Conservation (phyloP, 108 stramenopile species). For the Cyclotella atomus region DNA sequence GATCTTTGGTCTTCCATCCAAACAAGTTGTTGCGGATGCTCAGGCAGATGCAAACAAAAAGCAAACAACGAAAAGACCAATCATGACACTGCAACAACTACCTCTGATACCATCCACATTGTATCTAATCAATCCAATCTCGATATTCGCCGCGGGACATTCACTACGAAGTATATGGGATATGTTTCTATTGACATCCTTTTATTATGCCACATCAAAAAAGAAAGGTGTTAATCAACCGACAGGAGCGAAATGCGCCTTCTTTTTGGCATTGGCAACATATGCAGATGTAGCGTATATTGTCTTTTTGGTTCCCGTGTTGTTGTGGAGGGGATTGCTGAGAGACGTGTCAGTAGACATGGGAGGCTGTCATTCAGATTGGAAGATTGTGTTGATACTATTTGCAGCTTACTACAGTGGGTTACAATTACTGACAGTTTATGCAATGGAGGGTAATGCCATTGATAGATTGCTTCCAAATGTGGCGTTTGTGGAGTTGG, state of each 20-base stretch:
- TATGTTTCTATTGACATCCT: slow-evolving; percentile 44
- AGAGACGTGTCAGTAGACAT: background rate
- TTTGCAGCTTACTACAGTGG: slow-evolving; percentile 34
- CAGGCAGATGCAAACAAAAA: background rate
- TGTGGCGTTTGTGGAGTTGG: slow-evolving; percentile 38
- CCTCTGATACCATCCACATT: slow-evolving; percentile 51
- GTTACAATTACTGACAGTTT: slow-evolving; percentile 38
- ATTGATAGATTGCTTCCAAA: slow-evolving; percentile 20
- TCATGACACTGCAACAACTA: slow-evolving; percentile 36
- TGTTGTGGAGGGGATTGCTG: slow-evolving; percentile 35
- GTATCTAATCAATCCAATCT: slow-evolving; percentile 66
- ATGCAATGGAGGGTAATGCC: slow-evolving; percentile 20
- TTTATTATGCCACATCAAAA: slow-evolving; percentile 38
- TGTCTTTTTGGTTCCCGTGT: slow-evolving; percentile 53
- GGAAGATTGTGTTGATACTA: slow-evolving; percentile 26
- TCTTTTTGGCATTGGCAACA: slow-evolving; percentile 60
- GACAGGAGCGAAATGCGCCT: slow-evolving; percentile 26
- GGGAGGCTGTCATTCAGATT: slow-evolving; percentile 24
- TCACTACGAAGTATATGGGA: slow-evolving; percentile 59
- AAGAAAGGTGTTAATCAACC: slow-evolving; percentile 11
- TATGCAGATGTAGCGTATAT: slow-evolving; percentile 59
- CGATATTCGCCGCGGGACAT: slow-evolving; percentile 43
- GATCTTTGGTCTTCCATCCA: slow-evolving; percentile 43
- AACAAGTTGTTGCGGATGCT: background rate
- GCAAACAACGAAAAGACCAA: slow-evolving; percentile 14